Base-by-base conservation (phyloP, 257 asterid species). In the Cruciata laevipes region DNA sequence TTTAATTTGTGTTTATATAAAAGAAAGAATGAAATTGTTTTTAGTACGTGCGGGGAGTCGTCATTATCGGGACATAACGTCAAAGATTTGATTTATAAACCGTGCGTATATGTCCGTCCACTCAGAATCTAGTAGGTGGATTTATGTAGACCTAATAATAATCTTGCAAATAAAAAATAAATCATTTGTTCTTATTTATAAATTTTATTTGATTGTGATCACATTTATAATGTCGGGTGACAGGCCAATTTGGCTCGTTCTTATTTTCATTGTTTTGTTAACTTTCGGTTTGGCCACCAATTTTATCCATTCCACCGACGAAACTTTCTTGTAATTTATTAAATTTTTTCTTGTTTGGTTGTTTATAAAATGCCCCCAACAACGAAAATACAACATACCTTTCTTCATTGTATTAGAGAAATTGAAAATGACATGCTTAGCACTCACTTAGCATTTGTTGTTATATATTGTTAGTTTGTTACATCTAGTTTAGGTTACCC, bases 221-320 rank as follows among this genome's bases (percentile, higher is more conserved):
- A 20, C 59, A 53, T 53, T 53, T 18, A 53, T 53, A 53, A 53
- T 53, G 25, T 53, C 25, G 59, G 59, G 59, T 52, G 24, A 52
- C 10, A 52, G 59, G 59, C 24, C 59, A 14, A 23, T 11, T 27
- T 59, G 32, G 8, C 7, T 27, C 42, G 44, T 21, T 20, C 13
- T 7, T 7, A 55, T 30, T 40, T 44, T 6, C 35, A 0, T 33
- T 44, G 21, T 27, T 16, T 21, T 53, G 66, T n/a, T 35, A 27
- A 66, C 61, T 61, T 72, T 31, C 63, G 67, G 67, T n/a, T 52
- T 30, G 56, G 37, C 60, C 71, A 72, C 23, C 24, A n/a, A 61
- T 61, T 61, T 59, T 58, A 63, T 64, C 71, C 70, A 53, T 13
- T 68, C 80, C 77, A 76, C 81, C 81, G 81, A 76, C 81, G 81